Evolutionary conservation across 345 rosid species (phyloP).

Genomic region (Eutrema japonicum): DNA sequence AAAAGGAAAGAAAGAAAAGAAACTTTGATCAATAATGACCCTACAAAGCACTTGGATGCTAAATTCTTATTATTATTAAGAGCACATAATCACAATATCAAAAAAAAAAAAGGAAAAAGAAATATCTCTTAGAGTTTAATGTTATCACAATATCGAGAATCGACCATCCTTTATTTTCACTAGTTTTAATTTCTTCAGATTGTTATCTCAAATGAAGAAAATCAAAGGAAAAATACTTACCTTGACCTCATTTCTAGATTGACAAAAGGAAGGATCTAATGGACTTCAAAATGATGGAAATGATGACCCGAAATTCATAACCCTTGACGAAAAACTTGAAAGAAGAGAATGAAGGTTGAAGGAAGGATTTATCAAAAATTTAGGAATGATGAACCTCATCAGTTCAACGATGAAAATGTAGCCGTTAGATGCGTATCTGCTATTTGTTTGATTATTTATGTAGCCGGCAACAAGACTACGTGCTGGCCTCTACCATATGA

Average conservation of each 20-base stretch:
- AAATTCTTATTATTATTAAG: constrained; percentile 5
- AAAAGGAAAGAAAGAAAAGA: neutral
- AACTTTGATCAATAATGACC: neutral
- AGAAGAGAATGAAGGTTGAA: constrained; percentile 7
- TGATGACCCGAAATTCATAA: constrained; percentile 4
- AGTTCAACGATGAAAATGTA: constrained; percentile 28
- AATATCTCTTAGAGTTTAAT: neutral
- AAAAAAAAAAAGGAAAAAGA: neutral
- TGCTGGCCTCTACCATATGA: constrained; percentile 38
- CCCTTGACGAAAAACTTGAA: neutral
- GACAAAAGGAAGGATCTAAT: constrained; percentile 24
- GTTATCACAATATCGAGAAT: neutral
- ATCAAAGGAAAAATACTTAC: neutral
- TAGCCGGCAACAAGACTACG: constrained; percentile 39
- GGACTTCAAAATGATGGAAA: constrained; percentile 4
- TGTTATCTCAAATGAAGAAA: neutral
- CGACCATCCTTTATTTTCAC: neutral
- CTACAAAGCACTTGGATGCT: neutral
- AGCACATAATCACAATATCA: neutral
- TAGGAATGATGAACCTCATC: constrained; percentile 18
- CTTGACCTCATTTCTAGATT: neutral
- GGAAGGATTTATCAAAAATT: constrained; percentile 2
- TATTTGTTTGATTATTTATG: constrained; percentile 32
- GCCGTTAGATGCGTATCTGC: constrained; percentile 37
- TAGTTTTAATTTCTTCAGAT: constrained; percentile 7